Conservation (phyloP, 2,329 filamentous ascomycete species). For the Curvularia verruculosa region DNA sequence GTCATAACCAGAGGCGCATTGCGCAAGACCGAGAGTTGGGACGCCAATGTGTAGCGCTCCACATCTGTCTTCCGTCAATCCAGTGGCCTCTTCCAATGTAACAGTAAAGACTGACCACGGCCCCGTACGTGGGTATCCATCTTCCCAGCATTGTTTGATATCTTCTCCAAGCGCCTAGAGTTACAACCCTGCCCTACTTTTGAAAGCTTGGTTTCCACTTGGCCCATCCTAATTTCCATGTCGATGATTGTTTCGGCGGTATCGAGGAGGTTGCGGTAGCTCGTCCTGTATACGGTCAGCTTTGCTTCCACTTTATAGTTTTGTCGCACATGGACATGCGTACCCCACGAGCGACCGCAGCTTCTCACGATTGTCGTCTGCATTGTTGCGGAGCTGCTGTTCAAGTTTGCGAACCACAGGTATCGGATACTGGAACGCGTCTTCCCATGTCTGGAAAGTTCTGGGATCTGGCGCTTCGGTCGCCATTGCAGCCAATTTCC, state of each 20-base stretch:
- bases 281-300: slow-evolving; percentile 54
- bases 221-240: slow-evolving; percentile 80
- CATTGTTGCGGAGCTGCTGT: slow-evolving; percentile 66
- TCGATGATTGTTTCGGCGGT: slow-evolving; percentile 93
- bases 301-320: neutral
- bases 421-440: slow-evolving; percentile 70
- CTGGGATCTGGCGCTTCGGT: slow-evolving; percentile 62
- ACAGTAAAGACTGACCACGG: slow-evolving; percentile 44
- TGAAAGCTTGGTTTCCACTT: slow-evolving; percentile 72
- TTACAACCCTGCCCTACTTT: slow-evolving; percentile 80
- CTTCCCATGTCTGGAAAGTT: slow-evolving; percentile 66
- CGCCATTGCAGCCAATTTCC: slow-evolving; percentile 51
- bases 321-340: slow-evolving; percentile 20
- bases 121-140: slow-evolving; percentile 53
- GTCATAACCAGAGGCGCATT: slow-evolving; percentile 60
- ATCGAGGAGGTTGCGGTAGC: slow-evolving; percentile 86
- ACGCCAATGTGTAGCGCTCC: slow-evolving; percentile 56
- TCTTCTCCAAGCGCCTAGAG: slow-evolving; percentile 69
- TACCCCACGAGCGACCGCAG: slow-evolving; percentile 70
- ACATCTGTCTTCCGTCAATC: slow-evolving; percentile 46
- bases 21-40: slow-evolving; percentile 64
- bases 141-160: slow-evolving; percentile 63
- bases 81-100: slow-evolving; percentile 6
- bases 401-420: slow-evolving; percentile 67
- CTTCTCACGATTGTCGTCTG: slow-evolving; percentile 69